These are phyloP conservation scores for Drechslerella coelobrocha DNA, from an alignment of 2,329 filamentous ascomycete species.

Conservation along the genomic window DNA sequence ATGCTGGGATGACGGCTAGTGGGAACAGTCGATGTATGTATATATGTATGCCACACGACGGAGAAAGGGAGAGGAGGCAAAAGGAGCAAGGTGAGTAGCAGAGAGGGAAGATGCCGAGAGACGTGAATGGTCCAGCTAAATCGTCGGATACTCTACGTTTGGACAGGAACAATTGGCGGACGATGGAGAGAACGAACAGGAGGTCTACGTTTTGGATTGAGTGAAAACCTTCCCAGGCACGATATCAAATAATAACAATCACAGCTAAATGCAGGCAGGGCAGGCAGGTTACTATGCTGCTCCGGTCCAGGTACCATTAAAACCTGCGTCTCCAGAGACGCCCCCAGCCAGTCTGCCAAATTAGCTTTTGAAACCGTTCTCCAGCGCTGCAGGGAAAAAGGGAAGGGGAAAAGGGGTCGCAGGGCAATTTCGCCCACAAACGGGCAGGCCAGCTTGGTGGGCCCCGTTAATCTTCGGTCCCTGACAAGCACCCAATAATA, in stretches of 20 bases:
- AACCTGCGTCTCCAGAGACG: neutral
- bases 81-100: too few relatives aligned
- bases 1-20: too few relatives aligned
- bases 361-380: neutral
- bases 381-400: neutral
- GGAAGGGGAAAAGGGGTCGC: constrained; percentile 28
- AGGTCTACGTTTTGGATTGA: constrained; percentile 4
- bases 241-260: constrained; percentile 4
- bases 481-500: constrained; percentile 46
- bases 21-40: too few relatives aligned
- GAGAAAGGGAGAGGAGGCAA: too few relatives aligned
- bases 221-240: neutral
- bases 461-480: constrained; percentile 25
- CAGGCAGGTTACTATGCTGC: neutral
- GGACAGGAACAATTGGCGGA: neutral
- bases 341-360: constrained; percentile 1
- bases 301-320: neutral
- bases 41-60: too few relatives aligned
- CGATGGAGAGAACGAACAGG: neutral
- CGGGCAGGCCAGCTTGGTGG: constrained; percentile 38
- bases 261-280: neutral
- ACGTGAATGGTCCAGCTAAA: too few relatives aligned
- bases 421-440: constrained; percentile 43
- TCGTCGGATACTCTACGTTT: neutral
- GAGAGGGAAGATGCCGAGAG: too few relatives aligned